phyloP scores from a whole-genome alignment of 495 filamentous ascomycete genomes.

The Talaromyces ruber region DNA sequence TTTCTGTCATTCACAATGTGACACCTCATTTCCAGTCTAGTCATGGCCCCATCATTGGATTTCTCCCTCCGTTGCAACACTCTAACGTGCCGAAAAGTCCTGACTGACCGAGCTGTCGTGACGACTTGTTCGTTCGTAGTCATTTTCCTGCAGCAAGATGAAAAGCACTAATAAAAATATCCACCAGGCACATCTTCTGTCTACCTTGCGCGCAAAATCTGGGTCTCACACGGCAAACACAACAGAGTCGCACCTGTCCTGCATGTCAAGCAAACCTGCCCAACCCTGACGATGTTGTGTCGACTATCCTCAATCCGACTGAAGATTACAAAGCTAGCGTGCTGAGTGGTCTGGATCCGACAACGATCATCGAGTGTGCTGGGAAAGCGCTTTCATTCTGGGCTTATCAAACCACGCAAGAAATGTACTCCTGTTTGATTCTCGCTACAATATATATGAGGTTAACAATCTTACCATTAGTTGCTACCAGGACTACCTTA shows the following conservation, averaged over 20 bases:
- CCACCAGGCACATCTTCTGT: conserved; percentile 77
- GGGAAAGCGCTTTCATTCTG: conserved; percentile 79
- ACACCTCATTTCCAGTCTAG: not conserved
- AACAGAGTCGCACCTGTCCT: conserved; percentile 59
- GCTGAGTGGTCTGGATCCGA: conserved; percentile 75
- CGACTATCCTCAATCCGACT: conserved; percentile 68
- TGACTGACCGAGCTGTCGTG: conserved; percentile 72
- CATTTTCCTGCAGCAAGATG: not conserved
- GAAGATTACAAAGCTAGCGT: conserved; percentile 94
- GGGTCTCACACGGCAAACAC: conserved; percentile 52
- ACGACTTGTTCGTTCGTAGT: conserved; percentile 74
- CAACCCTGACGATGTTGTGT: conserved; percentile 71
- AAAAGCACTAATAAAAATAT: not conserved
- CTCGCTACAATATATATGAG: not conserved
- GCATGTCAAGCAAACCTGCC: conserved; percentile 66
- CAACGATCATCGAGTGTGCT: conserved; percentile 83
- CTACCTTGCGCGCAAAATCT: conserved; percentile 60
- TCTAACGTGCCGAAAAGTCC: conserved; percentile 64
- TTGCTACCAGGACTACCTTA: conserved; percentile 72
- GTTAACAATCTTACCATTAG: conserved; percentile 31
- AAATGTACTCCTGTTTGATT: conserved; percentile 52
- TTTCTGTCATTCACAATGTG: not conserved
- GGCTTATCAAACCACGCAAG: conserved; percentile 84
- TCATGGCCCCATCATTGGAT: conserved; percentile 42
- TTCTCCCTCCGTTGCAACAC: conserved; percentile 71